Evolutionary conservation across 1,284 basidiomycete species (phyloP).

Genomic region (Mrakiaceae sp.): DNA sequence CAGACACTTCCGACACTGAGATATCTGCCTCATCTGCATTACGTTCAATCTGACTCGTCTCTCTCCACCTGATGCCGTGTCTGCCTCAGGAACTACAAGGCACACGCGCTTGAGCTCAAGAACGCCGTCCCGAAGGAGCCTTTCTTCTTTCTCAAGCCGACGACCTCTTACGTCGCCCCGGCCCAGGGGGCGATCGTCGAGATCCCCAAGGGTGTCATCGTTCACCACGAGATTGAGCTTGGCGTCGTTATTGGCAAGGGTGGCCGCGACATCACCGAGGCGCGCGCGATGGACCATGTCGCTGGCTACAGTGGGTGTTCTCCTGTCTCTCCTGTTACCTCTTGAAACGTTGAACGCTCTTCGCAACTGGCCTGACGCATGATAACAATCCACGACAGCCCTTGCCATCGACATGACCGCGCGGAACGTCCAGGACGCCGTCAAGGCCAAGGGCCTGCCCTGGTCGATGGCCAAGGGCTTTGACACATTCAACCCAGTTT

Average conservation of each 20-base stretch:
- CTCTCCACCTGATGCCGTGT: neutral
- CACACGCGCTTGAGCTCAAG: slow-evolving; percentile 83
- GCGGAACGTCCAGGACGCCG: slow-evolving; percentile 84
- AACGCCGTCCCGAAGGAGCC: slow-evolving; percentile 87
- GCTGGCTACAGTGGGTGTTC: slow-evolving; percentile 73
- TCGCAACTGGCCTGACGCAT: neutral
- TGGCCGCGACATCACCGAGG: slow-evolving; percentile 66
- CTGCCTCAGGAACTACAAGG: slow-evolving; percentile 39
- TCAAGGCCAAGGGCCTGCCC: slow-evolving; percentile 83
- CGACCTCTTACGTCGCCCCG: slow-evolving; percentile 64
- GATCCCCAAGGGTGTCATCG: slow-evolving; percentile 70
- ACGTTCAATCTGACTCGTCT: neutral
- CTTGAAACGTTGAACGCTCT: neutral
- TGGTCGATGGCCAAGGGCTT: slow-evolving; percentile 77
- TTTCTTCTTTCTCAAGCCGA: slow-evolving; percentile 98
- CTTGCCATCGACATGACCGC: slow-evolving; percentile 92
- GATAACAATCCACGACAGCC: slow-evolving; percentile 42
- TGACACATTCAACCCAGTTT: neutral
- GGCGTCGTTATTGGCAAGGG: slow-evolving; percentile 85
- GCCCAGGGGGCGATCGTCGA: slow-evolving; percentile 55
- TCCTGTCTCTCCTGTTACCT: neutral
- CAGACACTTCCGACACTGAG: neutral
- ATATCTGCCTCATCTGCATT: neutral
- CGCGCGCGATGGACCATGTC: slow-evolving; percentile 62
- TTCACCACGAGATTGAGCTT: slow-evolving; percentile 96